Percentiles rank a stretch among this genome's conserved stretches.
Evolutionary conservation across 306 rosid species (phyloP).

Genomic region (Vigna nakashimae): DNA sequence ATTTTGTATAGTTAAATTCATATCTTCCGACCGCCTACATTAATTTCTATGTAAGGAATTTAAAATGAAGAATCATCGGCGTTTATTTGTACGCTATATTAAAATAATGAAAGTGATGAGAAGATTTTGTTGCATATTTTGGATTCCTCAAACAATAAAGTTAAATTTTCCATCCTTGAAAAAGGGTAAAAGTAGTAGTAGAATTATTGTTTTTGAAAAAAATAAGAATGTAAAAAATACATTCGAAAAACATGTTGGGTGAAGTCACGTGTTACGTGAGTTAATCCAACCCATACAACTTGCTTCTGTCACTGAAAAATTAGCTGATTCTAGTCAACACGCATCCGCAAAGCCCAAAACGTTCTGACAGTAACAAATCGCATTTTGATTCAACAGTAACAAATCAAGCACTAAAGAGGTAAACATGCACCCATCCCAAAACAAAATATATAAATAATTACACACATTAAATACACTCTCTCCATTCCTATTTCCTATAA

Average conservation of each 20-base stretch:
- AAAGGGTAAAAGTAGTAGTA: neutral
- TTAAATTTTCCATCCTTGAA: neutral
- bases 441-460: neutral
- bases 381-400: neutral
- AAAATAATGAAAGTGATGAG: too few species aligned
- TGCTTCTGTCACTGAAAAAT: neutral
- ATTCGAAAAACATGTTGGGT: neutral
- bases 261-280: constrained; percentile 8
- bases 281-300: neutral
- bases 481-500: too few species aligned
- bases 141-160: too few species aligned
- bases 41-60: too few species aligned
- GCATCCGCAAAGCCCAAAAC: neutral
- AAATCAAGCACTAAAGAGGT: neutral
- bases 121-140: too few species aligned
- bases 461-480: neutral
- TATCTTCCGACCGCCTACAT: too few species aligned
- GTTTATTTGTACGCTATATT: too few species aligned
- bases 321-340: neutral
- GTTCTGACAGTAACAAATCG: neutral
- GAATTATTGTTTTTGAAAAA: neutral
- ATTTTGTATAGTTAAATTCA: too few species aligned
- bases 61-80: too few species aligned
- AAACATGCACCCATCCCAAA: neutral
- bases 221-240: neutral